Conservation (phyloP, 2,329 filamentous ascomycete species). For the Penicillium sp. region DNA sequence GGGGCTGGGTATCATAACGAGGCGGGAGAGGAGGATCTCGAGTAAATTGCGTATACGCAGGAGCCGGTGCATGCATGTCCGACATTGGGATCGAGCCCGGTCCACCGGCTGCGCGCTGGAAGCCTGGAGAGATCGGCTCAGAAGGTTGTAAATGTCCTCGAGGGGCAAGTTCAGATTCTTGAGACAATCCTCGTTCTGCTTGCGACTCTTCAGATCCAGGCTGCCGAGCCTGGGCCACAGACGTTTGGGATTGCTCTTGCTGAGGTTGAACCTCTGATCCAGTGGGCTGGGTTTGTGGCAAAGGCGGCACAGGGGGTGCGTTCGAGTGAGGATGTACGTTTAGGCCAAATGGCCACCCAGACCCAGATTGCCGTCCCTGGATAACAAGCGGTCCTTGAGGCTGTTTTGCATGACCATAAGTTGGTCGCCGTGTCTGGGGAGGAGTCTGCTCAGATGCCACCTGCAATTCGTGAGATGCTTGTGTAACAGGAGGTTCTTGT, state of each 20-base stretch:
- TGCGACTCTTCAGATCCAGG: neutral
- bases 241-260: neutral
- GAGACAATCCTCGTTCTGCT: neutral
- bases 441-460: neutral
- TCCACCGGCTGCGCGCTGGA: conserved; percentile 61
- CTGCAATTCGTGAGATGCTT: neutral
- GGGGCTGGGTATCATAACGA: conserved; percentile 23
- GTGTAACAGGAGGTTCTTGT: neutral
- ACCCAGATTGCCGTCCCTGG: conserved; percentile 4
- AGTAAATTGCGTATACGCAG: conserved; percentile 38
- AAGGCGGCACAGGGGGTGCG: neutral
- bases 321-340: conserved; percentile 1
- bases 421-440: neutral
- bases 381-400: neutral
- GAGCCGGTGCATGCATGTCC: conserved; percentile 50
- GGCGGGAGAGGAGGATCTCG: conserved; percentile 23
- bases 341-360: conserved; percentile 5
- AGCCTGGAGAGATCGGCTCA: conserved; percentile 60
- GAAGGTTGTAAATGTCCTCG: conserved; percentile 54
- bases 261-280: neutral
- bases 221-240: neutral
- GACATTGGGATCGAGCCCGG: conserved; percentile 60
- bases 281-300: neutral
- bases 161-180: neutral
- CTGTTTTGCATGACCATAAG: neutral